A percentile compares a stretch with the other conserved stretches of the same genome.
Conservation (phyloP, 306 rosid genomes). For the Begonia peltatifolia region DNA sequence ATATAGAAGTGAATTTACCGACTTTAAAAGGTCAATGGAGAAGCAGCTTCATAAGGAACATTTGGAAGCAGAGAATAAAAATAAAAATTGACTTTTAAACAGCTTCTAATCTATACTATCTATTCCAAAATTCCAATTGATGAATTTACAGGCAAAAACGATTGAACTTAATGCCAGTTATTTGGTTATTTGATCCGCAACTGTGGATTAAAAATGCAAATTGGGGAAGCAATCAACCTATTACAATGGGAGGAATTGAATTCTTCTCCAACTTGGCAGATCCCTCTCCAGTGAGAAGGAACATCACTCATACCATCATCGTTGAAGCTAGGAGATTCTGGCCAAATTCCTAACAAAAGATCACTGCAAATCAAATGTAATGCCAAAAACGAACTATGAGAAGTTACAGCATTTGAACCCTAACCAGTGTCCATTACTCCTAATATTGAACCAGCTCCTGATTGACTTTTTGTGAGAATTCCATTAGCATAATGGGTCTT, state of each 20-base stretch:
- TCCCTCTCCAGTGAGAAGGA: constrained; percentile 41
- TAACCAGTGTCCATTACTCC: constrained; percentile 52
- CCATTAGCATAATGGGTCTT: constrained; percentile 19
- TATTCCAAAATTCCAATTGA: no score
- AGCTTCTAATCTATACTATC: no score
- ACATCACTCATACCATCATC: constrained; percentile 36
- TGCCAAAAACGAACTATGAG: constrained; percentile 3
- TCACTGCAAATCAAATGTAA: constrained; percentile 1
- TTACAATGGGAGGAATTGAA: constrained; percentile 36
- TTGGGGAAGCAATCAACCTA: constrained; percentile 12
- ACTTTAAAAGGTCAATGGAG: no score
- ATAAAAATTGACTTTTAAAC: background rate
- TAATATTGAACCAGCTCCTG: constrained; percentile 38
- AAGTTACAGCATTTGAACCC: constrained; percentile 5
- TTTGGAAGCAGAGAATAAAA: background rate
- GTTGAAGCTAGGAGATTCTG: constrained; percentile 43
- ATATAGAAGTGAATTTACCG: no score
- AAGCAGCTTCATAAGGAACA: background rate
- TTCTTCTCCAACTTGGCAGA: constrained; percentile 41
- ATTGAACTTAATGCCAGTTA: no score
- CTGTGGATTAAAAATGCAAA: no score
- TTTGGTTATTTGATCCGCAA: no score
- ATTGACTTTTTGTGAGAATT: constrained; percentile 23
- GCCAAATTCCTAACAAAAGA: constrained; percentile 39
- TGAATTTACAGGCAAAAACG: no score